Evolutionary conservation across 495 filamentous ascomycete species (phyloP).

Genomic region (Cercophora scortea): DNA sequence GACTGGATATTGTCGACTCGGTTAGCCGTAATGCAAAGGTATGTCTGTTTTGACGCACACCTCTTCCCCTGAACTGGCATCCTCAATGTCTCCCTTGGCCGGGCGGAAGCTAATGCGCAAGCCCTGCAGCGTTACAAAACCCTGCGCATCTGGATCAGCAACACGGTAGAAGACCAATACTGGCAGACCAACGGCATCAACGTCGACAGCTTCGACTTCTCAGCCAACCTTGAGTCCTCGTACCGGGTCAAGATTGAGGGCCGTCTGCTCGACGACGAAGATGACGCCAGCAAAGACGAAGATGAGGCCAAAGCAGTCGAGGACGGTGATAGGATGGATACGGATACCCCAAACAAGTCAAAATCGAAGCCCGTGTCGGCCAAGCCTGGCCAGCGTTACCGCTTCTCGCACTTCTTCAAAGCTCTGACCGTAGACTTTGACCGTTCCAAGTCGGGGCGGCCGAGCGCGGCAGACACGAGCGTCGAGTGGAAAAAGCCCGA

Average conservation of each 20-base stretch:
- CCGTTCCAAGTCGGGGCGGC: slow-evolving; percentile 34
- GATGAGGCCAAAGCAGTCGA: slow-evolving; percentile 39
- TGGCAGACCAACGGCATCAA: slow-evolving; percentile 71
- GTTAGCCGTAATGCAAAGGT: slow-evolving; percentile 71
- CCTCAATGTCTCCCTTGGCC: not conserved
- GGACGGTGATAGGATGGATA: slow-evolving; percentile 54
- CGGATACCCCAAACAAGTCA: slow-evolving; percentile 52
- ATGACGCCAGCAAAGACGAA: slow-evolving; percentile 49
- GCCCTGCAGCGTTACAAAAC: slow-evolving; percentile 59
- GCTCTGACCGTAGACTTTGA: slow-evolving; percentile 83
- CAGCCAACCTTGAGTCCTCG: slow-evolving; percentile 55
- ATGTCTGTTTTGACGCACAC: slow-evolving; percentile 2
- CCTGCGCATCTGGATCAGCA: slow-evolving; percentile 89
- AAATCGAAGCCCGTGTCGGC: slow-evolving; percentile 31
- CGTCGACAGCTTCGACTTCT: slow-evolving; percentile 67
- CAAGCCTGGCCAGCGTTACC: slow-evolving; percentile 38
- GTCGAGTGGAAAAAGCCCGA: slow-evolving; percentile 67
- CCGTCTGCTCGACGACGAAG: slow-evolving; percentile 71
- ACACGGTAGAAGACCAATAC: slow-evolving; percentile 87
- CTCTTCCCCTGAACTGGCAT: too few relatives aligned
- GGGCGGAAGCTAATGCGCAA: slow-evolving; percentile 1
- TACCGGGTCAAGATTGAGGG: slow-evolving; percentile 93
- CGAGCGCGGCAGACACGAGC: slow-evolving; percentile 49
- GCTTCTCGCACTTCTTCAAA: slow-evolving; percentile 95
- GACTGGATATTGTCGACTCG: slow-evolving; percentile 81